Conservation (phyloP, 192 early-diverging fungal species). For the Coemansia umbellata region DNA sequence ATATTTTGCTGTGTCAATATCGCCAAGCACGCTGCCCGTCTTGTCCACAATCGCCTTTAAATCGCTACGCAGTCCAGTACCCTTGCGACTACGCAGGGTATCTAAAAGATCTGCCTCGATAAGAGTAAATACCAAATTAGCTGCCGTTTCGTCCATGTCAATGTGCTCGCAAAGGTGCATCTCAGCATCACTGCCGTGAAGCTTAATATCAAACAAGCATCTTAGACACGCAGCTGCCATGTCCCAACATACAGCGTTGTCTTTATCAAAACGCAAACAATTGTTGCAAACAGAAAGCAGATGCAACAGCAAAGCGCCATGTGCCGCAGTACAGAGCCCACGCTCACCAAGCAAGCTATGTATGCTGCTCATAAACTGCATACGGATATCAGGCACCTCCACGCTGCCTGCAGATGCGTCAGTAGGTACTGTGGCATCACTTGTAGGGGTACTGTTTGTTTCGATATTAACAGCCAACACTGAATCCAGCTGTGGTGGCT, state of each 20-base stretch:
- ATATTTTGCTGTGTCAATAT: slow-evolving; percentile 21
- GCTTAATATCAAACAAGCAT: slow-evolving; percentile 42
- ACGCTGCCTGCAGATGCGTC: background rate
- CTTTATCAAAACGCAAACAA: background rate
- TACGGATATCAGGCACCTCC: background rate
- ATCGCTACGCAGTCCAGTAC: slow-evolving; percentile 37
- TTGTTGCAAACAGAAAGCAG: slow-evolving; percentile 9
- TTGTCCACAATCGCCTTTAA: slow-evolving; percentile 38
- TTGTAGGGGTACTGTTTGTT: background rate
- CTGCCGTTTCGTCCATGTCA: slow-evolving; percentile 29
- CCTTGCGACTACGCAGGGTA: slow-evolving; percentile 24
- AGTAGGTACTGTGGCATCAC: background rate
- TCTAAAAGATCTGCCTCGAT: slow-evolving; percentile 31
- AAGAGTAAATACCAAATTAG: slow-evolving; percentile 24
- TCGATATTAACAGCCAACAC: background rate
- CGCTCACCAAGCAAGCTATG: slow-evolving; percentile 40
- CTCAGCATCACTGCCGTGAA: slow-evolving; percentile 15
- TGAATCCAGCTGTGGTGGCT: background rate
- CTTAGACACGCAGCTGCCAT: slow-evolving; percentile 21
- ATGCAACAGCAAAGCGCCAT: slow-evolving; percentile 29
- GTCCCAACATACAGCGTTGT: slow-evolving; percentile 9
- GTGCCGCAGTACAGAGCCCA: slow-evolving; percentile 31
- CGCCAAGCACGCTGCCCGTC: slow-evolving; percentile 12
- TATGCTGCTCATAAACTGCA: slow-evolving; percentile 3
- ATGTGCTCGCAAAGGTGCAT: slow-evolving; percentile 22